phyloP scores from a whole-genome alignment of 208 protist species.

The Wallacemonas sp. region DNA sequence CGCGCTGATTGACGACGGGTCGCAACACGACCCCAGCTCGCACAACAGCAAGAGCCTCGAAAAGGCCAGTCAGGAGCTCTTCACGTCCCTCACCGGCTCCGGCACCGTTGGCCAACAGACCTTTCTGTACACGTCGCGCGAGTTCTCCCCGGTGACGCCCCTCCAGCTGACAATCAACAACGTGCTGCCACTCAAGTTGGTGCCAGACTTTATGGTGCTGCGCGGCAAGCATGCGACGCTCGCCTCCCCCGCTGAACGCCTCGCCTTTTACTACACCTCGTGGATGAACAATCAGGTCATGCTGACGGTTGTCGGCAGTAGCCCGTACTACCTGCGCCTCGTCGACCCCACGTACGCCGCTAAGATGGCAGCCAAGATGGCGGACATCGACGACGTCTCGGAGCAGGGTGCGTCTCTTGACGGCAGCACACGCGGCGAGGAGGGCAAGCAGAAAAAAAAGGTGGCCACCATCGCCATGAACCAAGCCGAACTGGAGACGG shows the following conservation, averaged over 20 bases:
- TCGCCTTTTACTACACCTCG: conserved; percentile 17
- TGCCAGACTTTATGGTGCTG: conserved; percentile 8
- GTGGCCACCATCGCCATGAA: not conserved
- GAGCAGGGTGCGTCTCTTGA: not conserved
- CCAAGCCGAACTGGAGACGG: conserved; percentile 3
- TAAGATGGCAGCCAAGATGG: conserved; percentile 1
- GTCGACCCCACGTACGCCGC: conserved; percentile 2
- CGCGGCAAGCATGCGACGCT: conserved; percentile 13
- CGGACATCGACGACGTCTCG: not conserved
- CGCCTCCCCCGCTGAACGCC: conserved; percentile 14
- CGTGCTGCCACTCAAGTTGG: conserved; percentile 6
- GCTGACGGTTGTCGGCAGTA: conserved; percentile 9
- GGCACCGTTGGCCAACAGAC: conserved; percentile 16
- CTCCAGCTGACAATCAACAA: conserved; percentile 10
- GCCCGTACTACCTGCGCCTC: conserved; percentile 6
- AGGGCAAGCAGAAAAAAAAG: not conserved
- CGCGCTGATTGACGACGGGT: conserved; percentile 1
- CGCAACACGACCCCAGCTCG: conserved; percentile 14
- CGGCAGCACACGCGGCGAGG: not conserved
- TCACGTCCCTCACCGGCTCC: conserved; percentile 17
- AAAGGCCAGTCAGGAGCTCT: conserved; percentile 16
- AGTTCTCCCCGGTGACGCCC: conserved; percentile 17
- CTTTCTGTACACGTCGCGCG: conserved; percentile 20
- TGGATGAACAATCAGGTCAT: conserved; percentile 13
- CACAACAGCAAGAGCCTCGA: conserved; percentile 11